These are phyloP conservation scores for Ophiocordyceps sinensis DNA, from an alignment of 2,329 filamentous ascomycete species.

Conservation along the genomic window DNA sequence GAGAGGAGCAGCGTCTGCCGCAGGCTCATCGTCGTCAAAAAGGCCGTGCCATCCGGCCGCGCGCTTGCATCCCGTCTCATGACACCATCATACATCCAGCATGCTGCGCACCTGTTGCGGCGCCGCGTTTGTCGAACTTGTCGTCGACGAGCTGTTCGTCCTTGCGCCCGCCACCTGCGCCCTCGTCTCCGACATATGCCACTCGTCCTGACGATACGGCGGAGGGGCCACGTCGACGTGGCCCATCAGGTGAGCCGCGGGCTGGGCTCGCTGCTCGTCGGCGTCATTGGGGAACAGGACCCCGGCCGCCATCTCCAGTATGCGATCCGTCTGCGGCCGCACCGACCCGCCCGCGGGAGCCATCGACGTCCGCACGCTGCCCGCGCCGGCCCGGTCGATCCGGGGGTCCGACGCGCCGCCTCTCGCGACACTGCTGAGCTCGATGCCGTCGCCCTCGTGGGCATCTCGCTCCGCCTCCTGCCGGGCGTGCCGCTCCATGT, in stretches of 20 bases:
- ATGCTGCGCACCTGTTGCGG: constrained; percentile 44
- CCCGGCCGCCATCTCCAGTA: constrained; percentile 26
- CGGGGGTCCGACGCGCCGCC: not conserved
- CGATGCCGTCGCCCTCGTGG: constrained; percentile 18
- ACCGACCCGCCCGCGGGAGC: constrained; percentile 28
- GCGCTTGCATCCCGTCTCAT: too few relatives aligned
- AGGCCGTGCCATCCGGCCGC: too few relatives aligned
- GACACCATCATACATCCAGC: constrained; percentile 28
- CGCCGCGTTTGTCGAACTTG: constrained; percentile 28
- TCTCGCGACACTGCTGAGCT: constrained; percentile 19
- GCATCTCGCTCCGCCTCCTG: constrained; percentile 17
- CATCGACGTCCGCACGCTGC: not conserved
- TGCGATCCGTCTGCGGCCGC: constrained; percentile 27
- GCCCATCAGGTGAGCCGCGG: constrained; percentile 23
- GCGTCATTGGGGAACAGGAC: constrained; percentile 33
- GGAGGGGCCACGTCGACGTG: constrained; percentile 22
- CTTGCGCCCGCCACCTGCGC: constrained; percentile 14
- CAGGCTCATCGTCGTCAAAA: too few relatives aligned
- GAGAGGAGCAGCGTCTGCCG: too few relatives aligned
- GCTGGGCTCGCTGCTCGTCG: constrained; percentile 17
- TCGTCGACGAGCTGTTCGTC: constrained; percentile 30
- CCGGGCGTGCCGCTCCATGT: constrained; percentile 21
- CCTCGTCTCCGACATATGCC: constrained; percentile 9
- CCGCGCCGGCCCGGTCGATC: not conserved
- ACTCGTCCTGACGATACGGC: constrained; percentile 18